Evolutionary conservation across 1,139 yeast species (phyloP).

Genomic region (Geotrichum candidum): DNA sequence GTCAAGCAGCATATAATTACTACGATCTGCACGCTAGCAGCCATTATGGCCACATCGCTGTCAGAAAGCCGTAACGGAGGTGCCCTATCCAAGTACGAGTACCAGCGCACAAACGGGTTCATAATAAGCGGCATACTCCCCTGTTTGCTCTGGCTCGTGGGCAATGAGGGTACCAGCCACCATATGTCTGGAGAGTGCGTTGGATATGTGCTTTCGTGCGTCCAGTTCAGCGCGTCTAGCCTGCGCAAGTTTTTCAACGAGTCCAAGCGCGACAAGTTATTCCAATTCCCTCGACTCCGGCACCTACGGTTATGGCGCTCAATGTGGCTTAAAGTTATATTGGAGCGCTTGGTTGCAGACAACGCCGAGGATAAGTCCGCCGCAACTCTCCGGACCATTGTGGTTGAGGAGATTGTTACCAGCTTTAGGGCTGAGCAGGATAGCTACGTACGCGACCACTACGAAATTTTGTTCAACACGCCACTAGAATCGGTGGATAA

Average conservation of each 20-base stretch:
- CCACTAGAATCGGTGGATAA: not conserved
- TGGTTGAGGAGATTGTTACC: conserved; percentile 2
- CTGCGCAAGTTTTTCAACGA: conserved; percentile 8
- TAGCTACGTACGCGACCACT: conserved; percentile 9
- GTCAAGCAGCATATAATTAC: conserved; percentile 1
- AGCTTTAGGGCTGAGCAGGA: conserved; percentile 9
- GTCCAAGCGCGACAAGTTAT: conserved; percentile 12
- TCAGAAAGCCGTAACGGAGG: not conserved
- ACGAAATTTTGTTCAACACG: conserved; percentile 11
- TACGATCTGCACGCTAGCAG: conserved; percentile 8
- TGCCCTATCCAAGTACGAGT: conserved; percentile 1
- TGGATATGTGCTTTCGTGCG: conserved; percentile 9
- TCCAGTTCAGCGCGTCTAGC: conserved; percentile 2
- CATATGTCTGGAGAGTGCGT: conserved; percentile 17
- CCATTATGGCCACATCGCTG: not conserved
- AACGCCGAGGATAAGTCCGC: not conserved
- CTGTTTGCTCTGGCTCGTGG: conserved; percentile 9
- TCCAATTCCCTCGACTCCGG: conserved; percentile 14
- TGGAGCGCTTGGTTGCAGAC: conserved; percentile 8
- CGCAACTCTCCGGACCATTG: not conserved
- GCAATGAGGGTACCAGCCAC: conserved; percentile 9
- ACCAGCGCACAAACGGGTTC: conserved; percentile 4
- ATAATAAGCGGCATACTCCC: conserved; percentile 9
- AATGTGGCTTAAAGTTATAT: conserved; percentile 16
- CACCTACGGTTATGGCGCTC: conserved; percentile 17